Base-by-base conservation (phyloP, 306 rosid species). In the Citrullus amarus region DNA sequence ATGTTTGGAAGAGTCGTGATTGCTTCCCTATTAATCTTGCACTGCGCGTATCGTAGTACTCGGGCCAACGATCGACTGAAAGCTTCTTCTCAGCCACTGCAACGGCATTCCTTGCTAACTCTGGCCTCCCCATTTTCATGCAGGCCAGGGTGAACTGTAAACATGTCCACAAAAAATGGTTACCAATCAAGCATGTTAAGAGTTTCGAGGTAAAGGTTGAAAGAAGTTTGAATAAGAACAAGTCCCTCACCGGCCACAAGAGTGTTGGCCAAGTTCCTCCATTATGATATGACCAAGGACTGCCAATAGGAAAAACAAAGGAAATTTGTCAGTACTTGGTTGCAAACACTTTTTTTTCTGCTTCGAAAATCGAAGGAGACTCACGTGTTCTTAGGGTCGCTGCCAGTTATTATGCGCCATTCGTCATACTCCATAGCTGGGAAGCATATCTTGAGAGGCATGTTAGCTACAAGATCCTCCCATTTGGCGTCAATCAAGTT, bases 241-340 rank as follows among this genome's bases (percentile, higher is more conserved):
- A 63, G 43, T 63, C 12, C 9, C 71, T 65, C 71, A 93, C 98
- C 92, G 89, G 98, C 97, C 98, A 90, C 15, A 93, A 85, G 67
- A 93, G 96, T 16, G 97, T 90, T 25, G 98, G 98, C 97, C 98
- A 93, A 39, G 98, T 91, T 54, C 98, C 97, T 8, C 96, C 98
- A 62, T 93, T 93, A 76, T 93, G 98, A 84, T 91, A 93, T 77
- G 98, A 93, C 98, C 98, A 93, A 13, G 96, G 91, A 80, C 97
- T 93, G 89, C 87, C 84, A 83, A 80, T 18, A 75, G 73, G 72
- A 72, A 41, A 18, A 77, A 63, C 15, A 58, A 34, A 70, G 58
- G 38, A 44, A 44, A 78, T 68, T 25, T 6, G 4, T 83, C 65
- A 63, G 85, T 38, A 77, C 70, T 67, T 66, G 15, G 44, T 20